Conservation (phyloP, 305 asterid genomes). For the Fraxinus nigra region DNA sequence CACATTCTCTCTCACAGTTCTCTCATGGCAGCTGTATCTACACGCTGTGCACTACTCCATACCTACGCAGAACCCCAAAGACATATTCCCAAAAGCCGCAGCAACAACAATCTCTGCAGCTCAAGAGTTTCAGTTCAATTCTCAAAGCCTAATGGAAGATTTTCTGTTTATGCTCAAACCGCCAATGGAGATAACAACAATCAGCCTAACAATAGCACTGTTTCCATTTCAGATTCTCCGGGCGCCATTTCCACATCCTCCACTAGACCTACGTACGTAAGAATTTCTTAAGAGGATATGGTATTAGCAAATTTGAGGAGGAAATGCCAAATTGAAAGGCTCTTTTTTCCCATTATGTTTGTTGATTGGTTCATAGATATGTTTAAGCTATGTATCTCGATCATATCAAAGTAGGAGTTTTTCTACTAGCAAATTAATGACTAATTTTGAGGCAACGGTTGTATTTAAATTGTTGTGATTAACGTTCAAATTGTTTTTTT, state of each 20-base stretch:
- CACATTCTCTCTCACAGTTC: background rate
- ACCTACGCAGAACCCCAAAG: slow-evolving; percentile 20
- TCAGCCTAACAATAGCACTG: slow-evolving; percentile 26
- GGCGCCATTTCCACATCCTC: slow-evolving; percentile 30
- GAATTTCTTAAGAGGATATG: background rate
- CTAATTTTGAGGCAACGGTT: background rate
- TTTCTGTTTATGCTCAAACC: slow-evolving; percentile 43
- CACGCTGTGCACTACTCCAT: slow-evolving; percentile 28
- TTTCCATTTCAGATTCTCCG: slow-evolving; percentile 40
- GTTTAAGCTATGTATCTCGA: background rate
- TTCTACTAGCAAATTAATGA: background rate
- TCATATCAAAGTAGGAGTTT: background rate
- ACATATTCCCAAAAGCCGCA: slow-evolving; percentile 18
- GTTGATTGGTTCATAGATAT: background rate
- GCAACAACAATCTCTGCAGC: background rate
- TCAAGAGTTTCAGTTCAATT: slow-evolving; percentile 16
- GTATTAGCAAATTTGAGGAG: background rate
- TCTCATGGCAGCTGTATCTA: slow-evolving; percentile 60
- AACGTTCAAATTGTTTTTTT: background rate
- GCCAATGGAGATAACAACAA: slow-evolving; percentile 36
- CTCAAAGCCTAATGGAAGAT: slow-evolving; percentile 23
- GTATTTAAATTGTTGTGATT: background rate
- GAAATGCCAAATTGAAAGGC: background rate
- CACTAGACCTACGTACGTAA: slow-evolving; percentile 33
- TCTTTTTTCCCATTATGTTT: background rate